Conservation (phyloP, 2,329 filamentous ascomycete genomes). For the Monascus ruber region DNA sequence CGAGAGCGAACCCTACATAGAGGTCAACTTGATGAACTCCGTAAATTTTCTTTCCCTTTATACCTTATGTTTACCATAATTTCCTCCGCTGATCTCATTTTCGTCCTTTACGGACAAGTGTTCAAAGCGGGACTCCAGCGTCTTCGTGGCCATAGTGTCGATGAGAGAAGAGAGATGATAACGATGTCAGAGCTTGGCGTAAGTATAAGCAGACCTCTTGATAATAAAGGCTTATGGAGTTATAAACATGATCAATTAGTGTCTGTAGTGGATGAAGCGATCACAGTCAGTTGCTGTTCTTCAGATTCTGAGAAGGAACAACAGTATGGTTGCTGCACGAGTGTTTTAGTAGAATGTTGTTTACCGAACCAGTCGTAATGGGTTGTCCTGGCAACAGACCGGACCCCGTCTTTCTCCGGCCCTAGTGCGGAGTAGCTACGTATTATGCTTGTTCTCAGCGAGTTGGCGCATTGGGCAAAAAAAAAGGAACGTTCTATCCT, state of each 20-base stretch:
- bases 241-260: no score
- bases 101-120: conserved; percentile 82
- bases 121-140: conserved; percentile 79
- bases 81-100: conserved; percentile 51
- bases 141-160: conserved; percentile 55
- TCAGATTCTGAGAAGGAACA: conserved; percentile 1
- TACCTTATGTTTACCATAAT: conserved; percentile 70
- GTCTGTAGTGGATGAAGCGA: no score
- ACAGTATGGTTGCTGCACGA: conserved; percentile 3
- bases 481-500: neutral
- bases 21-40: conserved; percentile 9
- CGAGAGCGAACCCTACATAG: conserved; percentile 34
- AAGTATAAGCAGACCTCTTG: no score
- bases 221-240: no score
- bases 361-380: conserved; percentile 3
- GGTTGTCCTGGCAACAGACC: conserved; percentile 14
- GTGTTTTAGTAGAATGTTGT: conserved; percentile 5
- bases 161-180: conserved; percentile 1
- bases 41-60: conserved; percentile 3
- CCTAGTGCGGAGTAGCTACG: no score
- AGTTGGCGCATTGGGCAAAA: neutral
- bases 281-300: neutral
- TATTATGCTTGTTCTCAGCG: no score
- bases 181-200: neutral
- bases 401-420: conserved; percentile 22